Base-by-base conservation (phyloP, 2,329 filamentous ascomycete species). In the Neoarthrinium moseri region DNA sequence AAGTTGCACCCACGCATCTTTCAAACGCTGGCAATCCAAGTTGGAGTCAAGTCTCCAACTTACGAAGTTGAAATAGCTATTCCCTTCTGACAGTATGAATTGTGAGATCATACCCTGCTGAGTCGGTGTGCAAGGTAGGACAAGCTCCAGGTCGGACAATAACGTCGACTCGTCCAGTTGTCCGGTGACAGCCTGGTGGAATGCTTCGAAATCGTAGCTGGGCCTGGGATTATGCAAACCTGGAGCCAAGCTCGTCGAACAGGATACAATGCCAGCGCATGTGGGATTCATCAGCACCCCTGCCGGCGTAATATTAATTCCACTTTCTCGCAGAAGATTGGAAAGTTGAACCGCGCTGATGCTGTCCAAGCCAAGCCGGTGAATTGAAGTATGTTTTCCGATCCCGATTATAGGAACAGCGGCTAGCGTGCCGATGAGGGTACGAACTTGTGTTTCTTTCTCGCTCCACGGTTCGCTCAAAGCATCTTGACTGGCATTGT, bases 311-410 rank as follows among this genome's bases (percentile, higher is more conserved):
- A 91, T 65, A 1, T 63, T 58, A 30, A 83, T 69, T 0, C 83
- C 83, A 15, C 75, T 57, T 30, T 74, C 77, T 15, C 86, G 81
- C 13, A 96, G 70, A 21, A 75, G 69, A 2, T 81, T 76, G 1
- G 90, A 88, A 8, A 96, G 73, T 58, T 96, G 91, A 5, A 85
- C 77, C 1, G 90, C 88, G 49, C 87, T 91, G 57, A 97, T 94
- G 61, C 91, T 96, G 65, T 96, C 91, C 4, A 96, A 71, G 0
- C 92, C 92, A n/a, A 96, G 78, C 47, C 87, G 83, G 56, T 92
- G 95, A 39, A 97, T 89, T 0, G 88, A 90, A 0, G 83, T 89
- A 8, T 77, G 61, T 11, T 73, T 74, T 4, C 61, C 57, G 37
- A 96, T 84, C 0, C 67, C 69, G 0, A 71, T 56, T 2, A 61